These are phyloP conservation scores for Aureobasidium zeae DNA, from an alignment of 2,329 filamentous ascomycete species.

Conservation along the genomic window DNA sequence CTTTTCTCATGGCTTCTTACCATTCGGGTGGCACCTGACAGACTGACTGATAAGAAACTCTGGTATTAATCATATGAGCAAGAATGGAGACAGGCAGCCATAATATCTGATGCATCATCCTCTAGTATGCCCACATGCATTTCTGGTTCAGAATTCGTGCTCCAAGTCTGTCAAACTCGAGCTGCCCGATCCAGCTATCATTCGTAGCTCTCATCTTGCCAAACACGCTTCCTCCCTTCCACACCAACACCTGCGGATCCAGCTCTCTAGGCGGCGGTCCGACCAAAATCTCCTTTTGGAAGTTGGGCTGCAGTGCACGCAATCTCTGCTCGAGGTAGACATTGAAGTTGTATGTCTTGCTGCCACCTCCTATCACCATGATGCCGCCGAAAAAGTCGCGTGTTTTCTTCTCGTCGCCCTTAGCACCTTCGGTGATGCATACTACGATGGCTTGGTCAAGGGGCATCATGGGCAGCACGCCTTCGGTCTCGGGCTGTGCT, in stretches of 20 bases:
- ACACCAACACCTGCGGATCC: constrained; percentile 92
- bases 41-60: too few species aligned
- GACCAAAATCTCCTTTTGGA: constrained; percentile 58
- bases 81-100: too few species aligned
- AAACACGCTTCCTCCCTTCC: constrained; percentile 97
- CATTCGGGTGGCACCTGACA: too few species aligned
- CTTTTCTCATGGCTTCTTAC: too few species aligned
- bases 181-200: constrained; percentile 83
- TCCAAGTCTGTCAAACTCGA: constrained; percentile 83
- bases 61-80: too few species aligned
- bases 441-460: constrained; percentile 85
- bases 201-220: constrained; percentile 77
- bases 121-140: constrained; percentile 52
- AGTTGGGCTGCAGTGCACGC: constrained; percentile 53
- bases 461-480: constrained; percentile 70
- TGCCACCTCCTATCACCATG: constrained; percentile 81
- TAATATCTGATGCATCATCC: too few species aligned
- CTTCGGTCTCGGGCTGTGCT: constrained; percentile 44
- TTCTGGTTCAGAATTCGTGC: constrained; percentile 77
- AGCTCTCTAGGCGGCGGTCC: constrained; percentile 75
- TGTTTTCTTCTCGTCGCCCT: constrained; percentile 84
- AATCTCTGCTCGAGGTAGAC: constrained; percentile 76
- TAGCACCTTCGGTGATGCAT: constrained; percentile 77
- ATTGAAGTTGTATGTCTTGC: constrained; percentile 71
- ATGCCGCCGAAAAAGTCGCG: constrained; percentile 83